A percentile compares a stretch with the other conserved stretches of the same genome.
These are phyloP conservation scores for Phytophthora niederhauseri DNA, from an alignment of 352 stramenopile genomes.

Conservation along the genomic window DNA sequence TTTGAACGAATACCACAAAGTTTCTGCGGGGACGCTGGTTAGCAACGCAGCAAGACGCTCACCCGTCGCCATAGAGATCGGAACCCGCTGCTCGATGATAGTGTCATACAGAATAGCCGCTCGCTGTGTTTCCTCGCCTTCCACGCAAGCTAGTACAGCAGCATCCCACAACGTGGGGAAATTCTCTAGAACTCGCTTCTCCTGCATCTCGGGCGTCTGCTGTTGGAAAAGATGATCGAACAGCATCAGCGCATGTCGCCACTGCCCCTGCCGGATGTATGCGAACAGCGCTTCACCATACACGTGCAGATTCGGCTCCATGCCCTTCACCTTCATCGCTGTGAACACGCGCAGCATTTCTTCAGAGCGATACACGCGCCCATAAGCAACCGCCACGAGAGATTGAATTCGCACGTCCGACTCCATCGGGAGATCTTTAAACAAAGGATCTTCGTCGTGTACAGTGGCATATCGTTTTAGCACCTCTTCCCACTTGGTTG, in stretches of 20 bases:
- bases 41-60: slow-evolving; percentile 56
- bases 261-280: slow-evolving; percentile 68
- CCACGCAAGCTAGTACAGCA: slow-evolving; percentile 54
- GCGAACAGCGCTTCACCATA: slow-evolving; percentile 75
- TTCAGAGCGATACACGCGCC: slow-evolving; percentile 42
- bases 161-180: slow-evolving; percentile 78
- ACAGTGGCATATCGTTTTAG: slow-evolving; percentile 41
- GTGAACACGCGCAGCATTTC: slow-evolving; percentile 74
- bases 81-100: slow-evolving; percentile 44
- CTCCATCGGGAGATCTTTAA: slow-evolving; percentile 39
- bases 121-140: slow-evolving; percentile 53
- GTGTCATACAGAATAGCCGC: slow-evolving; percentile 50
- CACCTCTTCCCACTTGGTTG: slow-evolving; percentile 47
- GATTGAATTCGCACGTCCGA: slow-evolving; percentile 63
- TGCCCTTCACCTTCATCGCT: slow-evolving; percentile 70
- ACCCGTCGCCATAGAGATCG: slow-evolving; percentile 53
- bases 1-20: slow-evolving; percentile 64
- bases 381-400: slow-evolving; percentile 66
- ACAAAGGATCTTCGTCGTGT: slow-evolving; percentile 12
- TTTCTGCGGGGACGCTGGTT: slow-evolving; percentile 44
- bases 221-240: slow-evolving; percentile 75
- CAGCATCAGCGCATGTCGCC: slow-evolving; percentile 72
- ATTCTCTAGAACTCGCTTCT: slow-evolving; percentile 41
- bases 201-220: slow-evolving; percentile 41
- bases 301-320: slow-evolving; percentile 71